Base-by-base conservation (phyloP, 306 rosid genomes). In the Mimosa pudica region DNA sequence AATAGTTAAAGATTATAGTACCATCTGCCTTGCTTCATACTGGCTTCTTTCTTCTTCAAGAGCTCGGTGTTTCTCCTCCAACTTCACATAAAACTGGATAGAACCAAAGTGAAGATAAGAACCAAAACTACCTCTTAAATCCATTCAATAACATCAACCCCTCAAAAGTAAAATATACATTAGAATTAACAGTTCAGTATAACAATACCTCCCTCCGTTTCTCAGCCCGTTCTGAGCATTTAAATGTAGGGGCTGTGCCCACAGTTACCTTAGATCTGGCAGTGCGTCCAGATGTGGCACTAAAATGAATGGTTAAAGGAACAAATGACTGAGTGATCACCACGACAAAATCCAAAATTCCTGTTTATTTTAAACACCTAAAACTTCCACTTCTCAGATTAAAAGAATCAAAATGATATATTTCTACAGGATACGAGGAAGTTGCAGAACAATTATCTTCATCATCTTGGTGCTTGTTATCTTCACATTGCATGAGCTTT, bases 31-130 rank as follows among this genome's bases (percentile, higher is more conserved):
- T 10, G 97, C 97, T 78, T 91, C 94, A 63, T 76, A 90, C 74
- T 93, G 92, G 79, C 64, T 82, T 89, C 57, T 93, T 89, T 96
- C 99, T 62, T 90, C 94, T 84, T 90, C 85, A 82, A 93, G 79
- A 77, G 99, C 99, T 69, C 83, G 90, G 10, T 96, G 87, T 85
- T 92, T 96, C 85, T 96, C 98, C 87, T 87, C 96, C 82, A 96
- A 86, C 86, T 96, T 96, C 45, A 63, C 61, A 80, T 93, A 96
- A 79, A 75, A 96, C 99, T 96, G 80, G 64, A 87, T 36, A 61
- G 20, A 74, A 84, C 55, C 51, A 54, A 18, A 65, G 47, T 10
- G 4, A 67, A 75, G 35, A 74, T 61, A 58, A 71, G 62, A 66
- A 66, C 44, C 64, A 52, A 48, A 38, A 76, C 24, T 45, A 17